phyloP scores from a whole-genome alignment of 192 early-diverging fungal genomes.

The Entomortierella beljakovae region DNA sequence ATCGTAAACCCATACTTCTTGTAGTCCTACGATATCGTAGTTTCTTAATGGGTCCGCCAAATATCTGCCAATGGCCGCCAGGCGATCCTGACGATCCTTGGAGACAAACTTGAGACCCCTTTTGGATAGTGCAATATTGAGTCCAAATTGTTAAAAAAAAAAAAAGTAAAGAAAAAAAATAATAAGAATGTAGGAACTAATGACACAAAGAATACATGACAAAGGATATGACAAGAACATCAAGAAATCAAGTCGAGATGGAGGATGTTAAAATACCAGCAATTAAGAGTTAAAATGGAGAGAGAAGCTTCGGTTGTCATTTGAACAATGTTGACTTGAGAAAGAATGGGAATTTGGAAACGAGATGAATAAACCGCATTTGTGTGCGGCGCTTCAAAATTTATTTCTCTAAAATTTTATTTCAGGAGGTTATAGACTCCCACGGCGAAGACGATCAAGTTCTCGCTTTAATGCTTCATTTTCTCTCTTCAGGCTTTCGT shows the following conservation, averaged over 20 bases:
- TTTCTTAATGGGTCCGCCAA: slow-evolving; percentile 31
- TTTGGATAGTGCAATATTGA: background rate
- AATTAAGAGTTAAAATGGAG: slow-evolving; percentile 44
- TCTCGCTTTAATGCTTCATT: slow-evolving; percentile 51
- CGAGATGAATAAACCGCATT: background rate
- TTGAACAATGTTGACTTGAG: background rate
- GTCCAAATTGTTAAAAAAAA: background rate
- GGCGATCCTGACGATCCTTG: slow-evolving; percentile 57
- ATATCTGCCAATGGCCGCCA: slow-evolving; percentile 63
- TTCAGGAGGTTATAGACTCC: slow-evolving; percentile 1
- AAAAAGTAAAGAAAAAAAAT: background rate
- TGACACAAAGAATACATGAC: background rate
- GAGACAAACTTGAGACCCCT: slow-evolving; percentile 61
- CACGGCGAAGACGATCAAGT: slow-evolving; percentile 45
- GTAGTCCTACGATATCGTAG: slow-evolving; percentile 48
- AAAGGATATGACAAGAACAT: background rate
- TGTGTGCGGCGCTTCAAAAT: too few species aligned
- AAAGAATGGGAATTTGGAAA: background rate
- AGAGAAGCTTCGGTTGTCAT: slow-evolving; percentile 12
- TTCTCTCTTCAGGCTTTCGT: slow-evolving; percentile 44
- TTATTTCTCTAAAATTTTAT: background rate
- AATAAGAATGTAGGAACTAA: background rate
- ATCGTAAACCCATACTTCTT: slow-evolving; percentile 44
- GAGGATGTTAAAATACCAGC: slow-evolving; percentile 53
- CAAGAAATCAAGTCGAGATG: background rate